A percentile compares a stretch with the other conserved stretches of the same genome.
Evolutionary conservation across 2,329 filamentous ascomycete genomes (phyloP).

Genomic region (Ophiostoma ulmi): DNA sequence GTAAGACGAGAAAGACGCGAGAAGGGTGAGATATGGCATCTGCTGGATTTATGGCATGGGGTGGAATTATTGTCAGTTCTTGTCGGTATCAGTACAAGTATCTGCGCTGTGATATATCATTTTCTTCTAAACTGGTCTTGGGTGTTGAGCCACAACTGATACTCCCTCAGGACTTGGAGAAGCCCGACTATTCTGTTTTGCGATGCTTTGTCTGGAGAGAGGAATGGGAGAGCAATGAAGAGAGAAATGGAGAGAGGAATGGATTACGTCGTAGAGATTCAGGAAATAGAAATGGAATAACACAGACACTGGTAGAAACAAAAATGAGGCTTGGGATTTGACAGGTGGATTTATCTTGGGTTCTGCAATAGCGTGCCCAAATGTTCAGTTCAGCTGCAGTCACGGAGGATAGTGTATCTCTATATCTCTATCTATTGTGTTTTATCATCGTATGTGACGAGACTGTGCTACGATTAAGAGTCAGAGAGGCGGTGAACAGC

Average conservation of each 20-base stretch:
- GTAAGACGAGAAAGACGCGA: conserved; percentile 16
- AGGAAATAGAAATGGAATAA: no score
- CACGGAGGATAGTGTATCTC: neutral
- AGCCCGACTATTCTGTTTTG: neutral
- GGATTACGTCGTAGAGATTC: no score
- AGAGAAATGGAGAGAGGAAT: no score
- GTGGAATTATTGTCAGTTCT: neutral
- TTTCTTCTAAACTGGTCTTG: neutral
- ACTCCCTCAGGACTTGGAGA: neutral
- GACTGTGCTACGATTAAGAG: neutral
- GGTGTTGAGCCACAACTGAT: neutral
- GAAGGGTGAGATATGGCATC: neutral
- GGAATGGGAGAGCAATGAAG: no score
- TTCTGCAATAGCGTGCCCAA: neutral
- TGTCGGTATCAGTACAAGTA: no score
- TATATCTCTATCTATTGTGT: neutral
- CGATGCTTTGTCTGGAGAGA: neutral
- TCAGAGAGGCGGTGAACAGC: neutral
- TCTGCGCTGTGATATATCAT: neutral
- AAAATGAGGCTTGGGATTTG: neutral
- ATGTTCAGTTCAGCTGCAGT: conserved; percentile 1
- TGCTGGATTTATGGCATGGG: neutral
- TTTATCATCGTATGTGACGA: neutral
- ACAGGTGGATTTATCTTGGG: neutral
- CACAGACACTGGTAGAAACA: neutral